Evolutionary conservation across 495 filamentous ascomycete species (phyloP), one percentile per base, ranked within the genome.

Genomic region (Cladorrhinum samala): DNA sequence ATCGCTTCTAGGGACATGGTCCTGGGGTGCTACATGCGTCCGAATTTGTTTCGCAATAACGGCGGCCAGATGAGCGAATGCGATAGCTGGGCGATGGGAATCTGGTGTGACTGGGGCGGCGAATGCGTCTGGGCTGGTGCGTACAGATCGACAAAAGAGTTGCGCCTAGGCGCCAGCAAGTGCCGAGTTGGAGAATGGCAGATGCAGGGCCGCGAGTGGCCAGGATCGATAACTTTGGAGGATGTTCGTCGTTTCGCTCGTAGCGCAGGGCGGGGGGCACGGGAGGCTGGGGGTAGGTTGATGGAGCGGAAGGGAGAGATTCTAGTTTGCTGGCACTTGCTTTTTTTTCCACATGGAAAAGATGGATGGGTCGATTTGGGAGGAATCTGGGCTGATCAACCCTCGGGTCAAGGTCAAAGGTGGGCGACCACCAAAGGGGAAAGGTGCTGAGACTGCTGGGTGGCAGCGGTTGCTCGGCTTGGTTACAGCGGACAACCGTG

Each of bases 1-100:
- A 67, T 70, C 61, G 67, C 65, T 62, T 70, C 57, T 56, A 61
- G 63, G 56, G 65, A 68, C 67, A 70, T 70, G 57, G 50, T 67
- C n/a, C 39, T 24, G 5, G 61, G 53, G 49, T 53, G 56, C 67
- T 70, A 70, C 67, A 70, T 70, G 67, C 65, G 65, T 66, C 60
- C 63, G 36, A 53, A 30, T 49, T 57, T 57, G 16, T 47, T 55
- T 18, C 20, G 36, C 39, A 39, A 50, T 52, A 55, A 56, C 51
- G 52, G 60, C 53, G 53, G 39, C 44, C 38, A 38, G 23, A n/a
- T 19, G 40, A 40, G 37, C 42, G 52, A 40, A 46, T 57, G 54
- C 49, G 39, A 56, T 38, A 19, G 27, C 18, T 23, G 46, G 30
- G 50, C 21, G 14, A 21, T n/a, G n/a, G n/a, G n/a, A n/a, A n/a